A percentile compares a stretch with the other conserved stretches of the same genome.
Evolutionary conservation across 2,329 filamentous ascomycete genomes (phyloP).

Genomic region (Sclerotinia minor): DNA sequence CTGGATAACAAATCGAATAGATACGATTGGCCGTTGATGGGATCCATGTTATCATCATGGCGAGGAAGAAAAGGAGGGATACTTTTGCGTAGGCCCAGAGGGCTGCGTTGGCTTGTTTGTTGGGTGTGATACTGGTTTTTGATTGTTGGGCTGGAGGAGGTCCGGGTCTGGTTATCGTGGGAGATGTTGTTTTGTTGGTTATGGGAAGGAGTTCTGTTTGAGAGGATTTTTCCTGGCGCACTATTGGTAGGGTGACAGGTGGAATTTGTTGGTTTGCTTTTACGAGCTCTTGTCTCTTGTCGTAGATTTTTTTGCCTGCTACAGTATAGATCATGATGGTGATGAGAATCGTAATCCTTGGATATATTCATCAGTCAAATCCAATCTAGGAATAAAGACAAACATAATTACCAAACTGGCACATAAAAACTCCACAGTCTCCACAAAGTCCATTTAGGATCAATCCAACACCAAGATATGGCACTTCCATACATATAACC

Average conservation of each 20-base stretch:
- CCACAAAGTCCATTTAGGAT: constrained; percentile 65
- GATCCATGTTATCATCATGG: constrained; percentile 72
- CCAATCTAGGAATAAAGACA: constrained; percentile 41
- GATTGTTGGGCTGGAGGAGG: not conserved
- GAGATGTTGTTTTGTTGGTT: constrained; percentile 43
- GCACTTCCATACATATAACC: constrained; percentile 73
- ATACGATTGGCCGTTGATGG: constrained; percentile 76
- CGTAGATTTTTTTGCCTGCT: constrained; percentile 67
- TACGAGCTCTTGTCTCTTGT: constrained; percentile 57
- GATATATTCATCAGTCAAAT: not conserved
- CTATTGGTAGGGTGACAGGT: not conserved
- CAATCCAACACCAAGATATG: constrained; percentile 80
- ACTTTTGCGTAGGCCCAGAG: constrained; percentile 71
- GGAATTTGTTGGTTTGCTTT: not conserved
- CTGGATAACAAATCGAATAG: constrained; percentile 63
- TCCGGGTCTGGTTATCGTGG: not conserved
- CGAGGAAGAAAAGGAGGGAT: constrained; percentile 69
- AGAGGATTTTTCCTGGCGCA: constrained; percentile 42
- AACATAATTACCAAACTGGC: constrained; percentile 56
- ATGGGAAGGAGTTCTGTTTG: constrained; percentile 47
- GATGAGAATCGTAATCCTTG: constrained; percentile 59
- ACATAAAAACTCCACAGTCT: constrained; percentile 75
- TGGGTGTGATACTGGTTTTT: not conserved
- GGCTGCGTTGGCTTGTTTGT: constrained; percentile 53
- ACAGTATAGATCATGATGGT: constrained; percentile 67